A percentile compares a stretch with the other conserved stretches of the same genome.
phyloP scores from a whole-genome alignment of 805 yeast species.

The Limtongia smithiae region DNA sequence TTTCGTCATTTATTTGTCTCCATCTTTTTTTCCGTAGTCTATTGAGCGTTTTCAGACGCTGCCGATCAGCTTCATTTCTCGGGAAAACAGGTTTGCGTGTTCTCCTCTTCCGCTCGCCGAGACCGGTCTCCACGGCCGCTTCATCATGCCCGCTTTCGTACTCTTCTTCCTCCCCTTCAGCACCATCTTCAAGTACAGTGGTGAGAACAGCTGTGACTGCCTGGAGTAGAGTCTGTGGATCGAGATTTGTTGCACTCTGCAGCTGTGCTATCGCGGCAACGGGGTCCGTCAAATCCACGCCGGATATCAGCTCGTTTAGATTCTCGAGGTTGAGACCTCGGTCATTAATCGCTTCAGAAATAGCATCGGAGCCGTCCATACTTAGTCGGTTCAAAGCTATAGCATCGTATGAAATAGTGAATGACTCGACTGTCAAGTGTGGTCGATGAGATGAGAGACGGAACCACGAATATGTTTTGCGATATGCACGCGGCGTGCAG shows the following conservation, averaged over 20 bases:
- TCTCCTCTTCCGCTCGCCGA: neutral
- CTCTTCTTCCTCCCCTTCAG: slow-evolving; percentile 14
- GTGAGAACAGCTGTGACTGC: slow-evolving; percentile 25
- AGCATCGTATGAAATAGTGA: too few species aligned
- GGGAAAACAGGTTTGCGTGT: slow-evolving; percentile 5
- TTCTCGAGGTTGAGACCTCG: slow-evolving; percentile 7
- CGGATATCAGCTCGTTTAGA: slow-evolving; percentile 20
- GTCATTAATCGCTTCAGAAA: slow-evolving; percentile 5
- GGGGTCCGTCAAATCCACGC: slow-evolving; percentile 26
- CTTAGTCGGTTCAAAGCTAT: too few species aligned
- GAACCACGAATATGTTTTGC: too few species aligned
- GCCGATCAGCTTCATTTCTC: slow-evolving; percentile 43
- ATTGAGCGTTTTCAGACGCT: slow-evolving; percentile 61
- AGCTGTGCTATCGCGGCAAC: slow-evolving; percentile 23
- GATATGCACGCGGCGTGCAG: too few species aligned
- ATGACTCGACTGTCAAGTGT: too few species aligned
- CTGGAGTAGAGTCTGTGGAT: slow-evolving; percentile 23
- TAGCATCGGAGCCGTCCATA: too few species aligned
- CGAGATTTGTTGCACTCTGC: slow-evolving; percentile 24
- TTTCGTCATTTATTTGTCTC: slow-evolving; percentile 73
- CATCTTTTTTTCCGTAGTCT: slow-evolving; percentile 76
- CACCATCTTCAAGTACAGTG: slow-evolving; percentile 11
- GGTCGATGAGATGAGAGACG: too few species aligned
- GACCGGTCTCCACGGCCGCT: neutral
- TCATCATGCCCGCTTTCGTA: slow-evolving; percentile 3